These are phyloP conservation scores for Pichia kudriavzevii DNA, from an alignment of 1,139 yeast species.

Conservation along the genomic window DNA sequence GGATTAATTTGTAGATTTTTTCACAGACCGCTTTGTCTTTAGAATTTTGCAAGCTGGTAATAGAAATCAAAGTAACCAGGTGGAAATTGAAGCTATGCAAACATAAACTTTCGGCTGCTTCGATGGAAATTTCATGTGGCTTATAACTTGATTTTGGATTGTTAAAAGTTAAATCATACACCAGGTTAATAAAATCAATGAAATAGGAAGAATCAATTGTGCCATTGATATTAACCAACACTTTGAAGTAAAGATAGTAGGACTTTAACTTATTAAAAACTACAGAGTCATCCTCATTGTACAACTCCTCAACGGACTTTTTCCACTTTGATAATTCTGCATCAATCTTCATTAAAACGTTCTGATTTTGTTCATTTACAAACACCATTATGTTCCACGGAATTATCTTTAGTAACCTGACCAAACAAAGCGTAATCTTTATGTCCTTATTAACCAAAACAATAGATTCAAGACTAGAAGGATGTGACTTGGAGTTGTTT, in stretches of 20 bases:
- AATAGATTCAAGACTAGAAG: conserved; percentile 24
- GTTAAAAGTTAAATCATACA: conserved; percentile 20
- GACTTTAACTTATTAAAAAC: conserved; percentile 24
- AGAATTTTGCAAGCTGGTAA: conserved; percentile 17
- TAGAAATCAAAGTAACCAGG: conserved; percentile 21
- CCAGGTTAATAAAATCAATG: conserved; percentile 17
- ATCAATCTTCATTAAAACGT: conserved; percentile 18
- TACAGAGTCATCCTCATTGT: conserved; percentile 19
- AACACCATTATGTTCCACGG: conserved; percentile 25
- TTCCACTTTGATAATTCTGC: conserved; percentile 21
- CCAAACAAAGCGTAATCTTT: conserved; percentile 22
- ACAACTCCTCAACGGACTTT: conserved; percentile 13
- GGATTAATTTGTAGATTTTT: conserved; percentile 17
- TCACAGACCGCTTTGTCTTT: conserved; percentile 12
- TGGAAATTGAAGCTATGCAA: conserved; percentile 27
- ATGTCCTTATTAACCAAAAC: conserved; percentile 25
- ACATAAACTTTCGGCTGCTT: conserved; percentile 22
- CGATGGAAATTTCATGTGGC: conserved; percentile 16
- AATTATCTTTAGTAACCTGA: conserved; percentile 23
- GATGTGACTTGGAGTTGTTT: conserved; percentile 7
- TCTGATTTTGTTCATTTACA: conserved; percentile 12
- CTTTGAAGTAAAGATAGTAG: conserved; percentile 24
- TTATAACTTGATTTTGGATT: conserved; percentile 12
- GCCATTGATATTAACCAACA: conserved; percentile 19
- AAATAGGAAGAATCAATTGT: conserved; percentile 14